A percentile compares a stretch with the other conserved stretches of the same genome.
These are phyloP conservation scores for Astragalus membranaceus DNA, from an alignment of 306 rosid species.

Conservation along the genomic window DNA sequence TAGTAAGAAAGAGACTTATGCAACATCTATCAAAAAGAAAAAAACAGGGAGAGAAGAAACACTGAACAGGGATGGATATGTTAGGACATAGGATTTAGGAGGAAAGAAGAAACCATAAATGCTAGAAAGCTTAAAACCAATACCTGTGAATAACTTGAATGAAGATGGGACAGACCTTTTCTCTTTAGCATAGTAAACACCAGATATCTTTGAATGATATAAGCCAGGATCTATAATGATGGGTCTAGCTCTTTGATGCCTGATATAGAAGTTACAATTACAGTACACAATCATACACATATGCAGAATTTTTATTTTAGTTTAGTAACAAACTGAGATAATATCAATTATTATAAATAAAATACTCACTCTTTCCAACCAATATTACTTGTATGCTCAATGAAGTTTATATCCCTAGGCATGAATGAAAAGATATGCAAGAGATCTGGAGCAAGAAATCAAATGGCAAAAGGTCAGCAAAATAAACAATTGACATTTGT, in stretches of 20 bases:
- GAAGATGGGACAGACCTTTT: constrained; percentile 78
- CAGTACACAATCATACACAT: background rate
- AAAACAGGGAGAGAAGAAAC: background rate
- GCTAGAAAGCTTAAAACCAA: background rate
- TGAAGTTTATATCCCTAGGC: constrained; percentile 80
- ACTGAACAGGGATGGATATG: background rate
- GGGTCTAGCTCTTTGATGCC: constrained; percentile 75
- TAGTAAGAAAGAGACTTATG: background rate
- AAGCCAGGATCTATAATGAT: constrained; percentile 80
- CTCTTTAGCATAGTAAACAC: constrained; percentile 91
- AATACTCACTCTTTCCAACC: constrained; percentile 94
- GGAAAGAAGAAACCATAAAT: background rate
- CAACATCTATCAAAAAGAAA: background rate
- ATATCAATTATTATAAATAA: background rate
- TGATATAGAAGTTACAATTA: constrained; percentile 19
- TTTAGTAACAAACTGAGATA: constrained; percentile 9
- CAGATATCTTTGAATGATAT: constrained; percentile 77
- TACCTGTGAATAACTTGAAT: constrained; percentile 85
- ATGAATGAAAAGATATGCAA: constrained; percentile 78
- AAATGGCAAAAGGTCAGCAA: constrained; percentile 20
- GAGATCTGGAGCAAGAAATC: constrained; percentile 51
- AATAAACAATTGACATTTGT: background rate
- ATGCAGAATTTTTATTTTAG: background rate
- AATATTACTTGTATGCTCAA: constrained; percentile 78
- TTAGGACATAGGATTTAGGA: background rate